A percentile compares a stretch with the other conserved stretches of the same genome.
These are phyloP conservation scores for Rosa rugosa DNA, from an alignment of 306 rosid species.

Conservation along the genomic window DNA sequence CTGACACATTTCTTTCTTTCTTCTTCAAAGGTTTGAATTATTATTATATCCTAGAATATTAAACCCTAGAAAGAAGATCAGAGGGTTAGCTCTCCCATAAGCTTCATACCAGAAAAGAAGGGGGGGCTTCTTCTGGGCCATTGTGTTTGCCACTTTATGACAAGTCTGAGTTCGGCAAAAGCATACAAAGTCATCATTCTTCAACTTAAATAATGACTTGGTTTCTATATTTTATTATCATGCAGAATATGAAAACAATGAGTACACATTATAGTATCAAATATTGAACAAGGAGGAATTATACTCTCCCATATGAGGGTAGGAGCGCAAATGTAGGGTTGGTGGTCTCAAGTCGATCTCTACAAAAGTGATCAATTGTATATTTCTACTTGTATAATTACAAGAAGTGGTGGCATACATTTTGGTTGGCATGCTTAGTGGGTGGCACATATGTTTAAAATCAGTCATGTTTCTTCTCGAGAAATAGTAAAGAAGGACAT, in stretches of 20 bases:
- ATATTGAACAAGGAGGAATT: neutral
- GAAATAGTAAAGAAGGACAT: neutral
- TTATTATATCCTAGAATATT: conserved; percentile 1
- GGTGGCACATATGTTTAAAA: conserved; percentile 14
- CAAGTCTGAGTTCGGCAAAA: conserved; percentile 10
- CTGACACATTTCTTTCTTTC: neutral
- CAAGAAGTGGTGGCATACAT: conserved; percentile 12
- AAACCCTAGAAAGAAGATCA: neutral
- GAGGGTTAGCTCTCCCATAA: conserved; percentile 22
- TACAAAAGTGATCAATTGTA: neutral
- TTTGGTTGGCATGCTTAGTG: conserved; percentile 22
- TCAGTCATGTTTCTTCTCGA: neutral
- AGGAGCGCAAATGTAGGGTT: neutral
- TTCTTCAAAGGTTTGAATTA: neutral
- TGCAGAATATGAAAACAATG: conserved; percentile 11
- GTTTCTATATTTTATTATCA: conserved; percentile 16
- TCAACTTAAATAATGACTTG: conserved; percentile 22
- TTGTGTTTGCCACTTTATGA: conserved; percentile 54
- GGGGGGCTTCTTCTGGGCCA: conserved; percentile 37
- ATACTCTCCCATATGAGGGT: neutral
- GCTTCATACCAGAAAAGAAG: conserved; percentile 23
- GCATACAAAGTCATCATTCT: conserved; percentile 30
- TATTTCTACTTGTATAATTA: conserved; percentile 8
- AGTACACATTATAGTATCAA: conserved; percentile 1
- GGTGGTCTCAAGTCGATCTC: conserved; percentile 11